These are phyloP conservation scores for Penicillium sp. DNA, from an alignment of 2,329 filamentous ascomycete species.

Conservation along the genomic window DNA sequence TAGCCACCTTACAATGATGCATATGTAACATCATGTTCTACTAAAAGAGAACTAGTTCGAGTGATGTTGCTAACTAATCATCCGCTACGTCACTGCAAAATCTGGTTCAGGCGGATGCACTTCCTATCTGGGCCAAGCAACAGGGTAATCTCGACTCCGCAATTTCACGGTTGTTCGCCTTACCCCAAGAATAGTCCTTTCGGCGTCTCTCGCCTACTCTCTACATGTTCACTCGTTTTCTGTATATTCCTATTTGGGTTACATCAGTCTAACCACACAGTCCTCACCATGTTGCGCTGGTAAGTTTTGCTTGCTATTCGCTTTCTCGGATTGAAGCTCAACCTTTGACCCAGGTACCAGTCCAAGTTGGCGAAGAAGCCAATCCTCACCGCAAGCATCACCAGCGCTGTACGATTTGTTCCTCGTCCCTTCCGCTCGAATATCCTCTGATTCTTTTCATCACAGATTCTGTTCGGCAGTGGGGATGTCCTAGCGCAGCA, in stretches of 20 bases:
- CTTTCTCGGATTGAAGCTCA: slow-evolving; percentile 15
- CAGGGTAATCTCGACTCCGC: slow-evolving; percentile 20
- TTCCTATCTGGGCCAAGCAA: slow-evolving; percentile 14
- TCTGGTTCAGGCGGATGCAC: slow-evolving; percentile 15
- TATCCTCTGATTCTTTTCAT: background rate
- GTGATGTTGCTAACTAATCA: background rate
- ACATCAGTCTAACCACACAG: background rate
- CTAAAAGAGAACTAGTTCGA: background rate
- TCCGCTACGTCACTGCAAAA: slow-evolving; percentile 7
- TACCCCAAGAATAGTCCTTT: slow-evolving; percentile 1
- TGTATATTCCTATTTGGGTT: slow-evolving; percentile 2
- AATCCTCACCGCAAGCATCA: slow-evolving; percentile 84
- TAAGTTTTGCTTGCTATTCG: slow-evolving; percentile 18
- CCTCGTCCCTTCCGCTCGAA: background rate
- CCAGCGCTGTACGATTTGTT: slow-evolving; percentile 61
- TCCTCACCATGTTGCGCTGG: slow-evolving; percentile 37
- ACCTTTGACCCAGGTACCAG: slow-evolving; percentile 67
- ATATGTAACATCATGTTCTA: background rate
- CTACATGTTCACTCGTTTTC: slow-evolving; percentile 3
- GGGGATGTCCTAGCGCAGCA: slow-evolving; percentile 92
- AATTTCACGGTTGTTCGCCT: slow-evolving; percentile 23
- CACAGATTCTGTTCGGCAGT: slow-evolving; percentile 76
- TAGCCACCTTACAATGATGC: background rate
- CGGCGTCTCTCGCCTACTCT: background rate
- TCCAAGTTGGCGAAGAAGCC: slow-evolving; percentile 73